Base-by-base conservation (phyloP, 129 eudicot genomes). In the Pulicaria dysenterica region DNA sequence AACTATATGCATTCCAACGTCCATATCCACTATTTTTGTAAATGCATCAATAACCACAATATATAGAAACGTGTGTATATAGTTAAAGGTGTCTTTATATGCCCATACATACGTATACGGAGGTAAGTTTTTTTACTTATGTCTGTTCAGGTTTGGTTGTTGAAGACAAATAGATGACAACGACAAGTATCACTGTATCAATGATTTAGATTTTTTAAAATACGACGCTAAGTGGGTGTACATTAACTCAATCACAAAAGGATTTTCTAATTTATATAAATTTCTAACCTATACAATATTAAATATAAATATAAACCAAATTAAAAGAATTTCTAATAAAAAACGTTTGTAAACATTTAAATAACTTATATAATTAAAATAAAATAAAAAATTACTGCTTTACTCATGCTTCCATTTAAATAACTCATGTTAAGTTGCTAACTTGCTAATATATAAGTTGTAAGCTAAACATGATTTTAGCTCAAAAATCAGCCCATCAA, bases 161-260 rank as follows among this genome's bases (percentile, higher is more conserved):
- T 57, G 14, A 67, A 76, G 68, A 76, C 44, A 38, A 12, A 15
- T 11, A 47, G 31, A 47, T 39, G 58, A 54, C 16, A 19, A 16
- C n/a, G 38, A 12, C 24, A 61, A 3, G 60, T 61, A 16, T 48
- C 19, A 42, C 61, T 46, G 60, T 61, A 16, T 48, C 19, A 42
- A 73, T 46, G 37, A 38, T 61, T 63, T 50, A 51, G 67, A 13
- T 58, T 54, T 44, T 13, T 4, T 4, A 16, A 37, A 37, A 8
- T 45, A 15, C 4, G 17, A 60, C 8, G 15, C 45, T 36, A 17
- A n/a, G 77, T 37, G 5, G 5, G 45, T 19, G 42, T 41, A 40
- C 51, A 57, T 42, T 12, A 8, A 44, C 34, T 47, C 13, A n/a
- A 41, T 47, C 16, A 2, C 2, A 12, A 11, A 6, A 11, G 19